Evolutionary conservation across 2,329 filamentous ascomycete genomes (phyloP).

Genomic region (Fusarium devonianum): DNA sequence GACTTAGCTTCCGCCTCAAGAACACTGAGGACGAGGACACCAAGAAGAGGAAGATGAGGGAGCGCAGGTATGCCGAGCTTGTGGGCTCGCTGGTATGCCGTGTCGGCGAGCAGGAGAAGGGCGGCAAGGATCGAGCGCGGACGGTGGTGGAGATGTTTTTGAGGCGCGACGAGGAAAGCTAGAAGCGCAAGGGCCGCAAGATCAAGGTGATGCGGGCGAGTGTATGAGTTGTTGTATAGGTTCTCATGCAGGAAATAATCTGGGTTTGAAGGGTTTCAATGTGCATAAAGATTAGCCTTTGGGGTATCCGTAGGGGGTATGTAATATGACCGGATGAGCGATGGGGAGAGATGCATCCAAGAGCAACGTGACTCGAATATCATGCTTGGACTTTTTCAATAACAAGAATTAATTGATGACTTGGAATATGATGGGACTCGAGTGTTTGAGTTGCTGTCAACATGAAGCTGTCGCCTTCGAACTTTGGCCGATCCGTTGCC

Average conservation of each 20-base stretch:
- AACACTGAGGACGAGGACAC: slow-evolving; percentile 40
- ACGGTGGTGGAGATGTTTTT: slow-evolving; percentile 74
- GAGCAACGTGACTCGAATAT: neutral
- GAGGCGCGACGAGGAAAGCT: slow-evolving; percentile 45
- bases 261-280: slow-evolving; percentile 7
- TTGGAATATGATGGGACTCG: neutral
- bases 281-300: slow-evolving; percentile 11
- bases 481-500: too few relatives aligned
- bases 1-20: slow-evolving; percentile 55
- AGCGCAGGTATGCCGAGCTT: slow-evolving; percentile 68
- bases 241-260: slow-evolving; percentile 12
- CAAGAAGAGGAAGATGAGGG: slow-evolving; percentile 62
- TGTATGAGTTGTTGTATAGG: slow-evolving; percentile 16
- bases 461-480: too few relatives aligned
- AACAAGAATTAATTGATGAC: neutral
- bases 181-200: slow-evolving; percentile 37
- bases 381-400: neutral
- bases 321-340: neutral
- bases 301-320: slow-evolving; percentile 11
- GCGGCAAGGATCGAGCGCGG: slow-evolving; percentile 68
- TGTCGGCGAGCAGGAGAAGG: slow-evolving; percentile 61
- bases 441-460: neutral
- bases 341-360: neutral
- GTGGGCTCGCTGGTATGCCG: slow-evolving; percentile 72
- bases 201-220: slow-evolving; percentile 19